Base-by-base conservation (phyloP, 116 monocot genomes). In the Papilionanthe hybrid region DNA sequence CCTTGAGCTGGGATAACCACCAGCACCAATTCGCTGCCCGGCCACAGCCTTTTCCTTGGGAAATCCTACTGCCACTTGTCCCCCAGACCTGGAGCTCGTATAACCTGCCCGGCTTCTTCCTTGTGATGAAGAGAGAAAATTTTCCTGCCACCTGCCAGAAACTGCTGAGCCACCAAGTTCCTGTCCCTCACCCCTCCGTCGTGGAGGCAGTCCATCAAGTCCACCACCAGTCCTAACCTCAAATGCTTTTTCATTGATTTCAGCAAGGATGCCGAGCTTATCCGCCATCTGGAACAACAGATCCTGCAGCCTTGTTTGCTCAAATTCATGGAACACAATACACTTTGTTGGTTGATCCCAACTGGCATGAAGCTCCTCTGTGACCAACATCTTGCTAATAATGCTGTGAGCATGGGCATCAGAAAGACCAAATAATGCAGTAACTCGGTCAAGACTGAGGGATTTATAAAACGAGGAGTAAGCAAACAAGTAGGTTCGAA, bases 361-460 rank as follows among this genome's bases (percentile, higher is more conserved):
- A 78, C 92, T 92, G 0, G 97, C 97, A 65, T 91, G 94, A 5
- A 97, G 84, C 84, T 94, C 97, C 67, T 97, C 94, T 1, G 56
- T 79, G 67, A 92, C 89, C 88, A 97, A 92, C 97, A 97, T 94
- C 87, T 92, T 97, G 86, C 97, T 92, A 28, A 87, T 89, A 29
- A 97, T 85, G 82, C 92, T 88, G 77, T 94, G 94, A 19, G 78
- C 86, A 9, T 88, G 90, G 5, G 75, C 73, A 80, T 92, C 94
- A 0, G 84, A 67, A 23, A 94, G 88, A 56, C 86, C 91, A 84
- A 97, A 94, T 89, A 97, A 88, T 3, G 83, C 50, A 7, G 88
- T 79, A 17, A 97, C 84, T 82, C 88, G 92, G 80, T 88, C 82
- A 75, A 97, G 78, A 69, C 92, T 89, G 66, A 92, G 50, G 7